Conservation (phyloP, 1,284 basidiomycete species). For the Cutaneotrichosporon mucoides region DNA sequence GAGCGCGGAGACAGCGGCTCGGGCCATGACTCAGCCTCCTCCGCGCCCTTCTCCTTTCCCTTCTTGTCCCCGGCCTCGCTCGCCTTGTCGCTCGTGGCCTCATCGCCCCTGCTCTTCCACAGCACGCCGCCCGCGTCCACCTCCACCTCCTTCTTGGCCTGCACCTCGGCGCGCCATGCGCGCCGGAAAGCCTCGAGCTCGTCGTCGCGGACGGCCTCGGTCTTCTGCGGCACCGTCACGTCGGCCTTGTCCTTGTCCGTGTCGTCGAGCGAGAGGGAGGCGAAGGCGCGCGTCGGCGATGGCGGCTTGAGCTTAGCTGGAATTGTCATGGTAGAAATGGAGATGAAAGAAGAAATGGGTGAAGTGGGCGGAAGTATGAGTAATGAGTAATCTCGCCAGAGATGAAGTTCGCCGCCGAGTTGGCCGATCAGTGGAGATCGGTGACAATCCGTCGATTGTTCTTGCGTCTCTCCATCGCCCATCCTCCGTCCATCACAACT, state of each 20-base stretch:
- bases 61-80: constrained; percentile 25
- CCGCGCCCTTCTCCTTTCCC: background rate
- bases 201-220: constrained; percentile 34
- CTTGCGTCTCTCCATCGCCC: constrained; percentile 9
- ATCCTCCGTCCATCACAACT: constrained; percentile 1
- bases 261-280: constrained; percentile 2
- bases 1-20: background rate
- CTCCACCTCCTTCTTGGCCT: constrained; percentile 8
- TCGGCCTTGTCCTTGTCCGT: no score
- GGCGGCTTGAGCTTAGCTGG: background rate
- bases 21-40: background rate
- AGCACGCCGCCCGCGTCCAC: constrained; percentile 11
- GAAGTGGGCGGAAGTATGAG: background rate
- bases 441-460: background rate
- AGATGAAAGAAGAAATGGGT: background rate
- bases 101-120: constrained; percentile 44
- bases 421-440: no score
- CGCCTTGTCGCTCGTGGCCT: background rate
- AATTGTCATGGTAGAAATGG: background rate
- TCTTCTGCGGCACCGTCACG: no score
- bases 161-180: constrained; percentile 67
- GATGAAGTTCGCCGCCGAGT: no score
- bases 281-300: background rate
- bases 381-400: background rate
- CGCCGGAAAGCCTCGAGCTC: constrained; percentile 66